Base-by-base conservation (phyloP, 345 rosid species). In the Cardamine occulta region DNA sequence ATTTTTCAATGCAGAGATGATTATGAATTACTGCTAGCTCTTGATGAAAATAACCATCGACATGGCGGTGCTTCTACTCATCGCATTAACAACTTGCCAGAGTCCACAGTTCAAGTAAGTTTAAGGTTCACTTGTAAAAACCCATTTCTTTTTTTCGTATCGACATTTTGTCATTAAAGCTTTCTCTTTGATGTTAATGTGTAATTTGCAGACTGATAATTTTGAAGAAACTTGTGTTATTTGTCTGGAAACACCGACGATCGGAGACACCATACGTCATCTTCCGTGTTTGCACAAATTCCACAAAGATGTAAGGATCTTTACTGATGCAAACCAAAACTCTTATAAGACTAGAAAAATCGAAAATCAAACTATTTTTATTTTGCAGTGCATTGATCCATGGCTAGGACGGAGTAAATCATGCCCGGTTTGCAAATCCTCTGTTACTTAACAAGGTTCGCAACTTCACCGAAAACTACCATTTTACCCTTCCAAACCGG, bases 221-320 rank as follows among this genome's bases (percentile, higher is more conserved):
- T 83, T 74, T 53, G 89, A 85, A 66, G 97, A 91, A 79, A 82
- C 83, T 14, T 95, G 98, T 68, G 96, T 88, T 15, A 80, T 95
- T 52, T 95, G 97, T 82, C 90, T 95, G 53, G 99, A 95, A 45
- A 79, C 84, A 31, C 99, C 98, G 1, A 66, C 81, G 28, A 51
- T 76, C 59, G 98, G 99, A 79, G 98, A 92, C 58, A 84, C 86
- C 11, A 86, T 92, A 56, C 96, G 96, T 15, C 98, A 92, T 77
- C 98, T 95, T 32, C 99, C 98, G 68, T 95, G 99, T 87, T 80
- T 95, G 39, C 99, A 95, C 84, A 95, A 95, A 79, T 95, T 95
- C 82, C 99, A 95, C 79, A 95, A 95, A 82, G 90, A 83, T 71
- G 99, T 95, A 82, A 44, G 80, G 26, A 59, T 61, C 71, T 21